These are phyloP conservation scores for Pyrus communis DNA, from an alignment of 306 rosid species.

Conservation along the genomic window DNA sequence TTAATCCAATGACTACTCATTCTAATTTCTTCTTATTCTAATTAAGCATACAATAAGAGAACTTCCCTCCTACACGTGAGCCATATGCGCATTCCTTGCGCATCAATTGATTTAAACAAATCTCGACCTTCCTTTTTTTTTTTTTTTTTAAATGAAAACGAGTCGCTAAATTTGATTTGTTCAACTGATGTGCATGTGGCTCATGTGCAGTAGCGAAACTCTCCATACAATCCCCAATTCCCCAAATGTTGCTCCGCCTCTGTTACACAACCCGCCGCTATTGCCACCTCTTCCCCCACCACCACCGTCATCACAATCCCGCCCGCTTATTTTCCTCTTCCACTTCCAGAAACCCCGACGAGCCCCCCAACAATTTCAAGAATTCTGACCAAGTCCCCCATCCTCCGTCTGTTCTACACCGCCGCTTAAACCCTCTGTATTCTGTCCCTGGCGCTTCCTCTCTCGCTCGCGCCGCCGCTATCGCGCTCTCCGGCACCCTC, in stretches of 20 bases:
- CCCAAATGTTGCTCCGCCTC: constrained; percentile 45
- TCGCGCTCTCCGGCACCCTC: constrained; percentile 46
- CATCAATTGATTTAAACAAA: too few species aligned
- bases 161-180: too few species aligned
- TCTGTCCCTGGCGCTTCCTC: constrained; percentile 12
- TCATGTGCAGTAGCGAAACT: too few species aligned
- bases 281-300: constrained; percentile 36
- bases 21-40: too few species aligned
- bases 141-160: too few species aligned
- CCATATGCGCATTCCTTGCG: too few species aligned
- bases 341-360: constrained; percentile 12
- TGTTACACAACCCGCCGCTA: constrained; percentile 35
- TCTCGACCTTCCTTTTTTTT: too few species aligned
- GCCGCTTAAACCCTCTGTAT: neutral
- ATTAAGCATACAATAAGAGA: too few species aligned
- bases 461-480: constrained; percentile 26
- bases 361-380: constrained; percentile 2
- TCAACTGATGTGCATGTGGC: too few species aligned
- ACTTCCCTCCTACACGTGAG: too few species aligned
- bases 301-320: constrained; percentile 1
- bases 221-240: neutral
- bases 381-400: constrained; percentile 30
- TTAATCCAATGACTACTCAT: too few species aligned
- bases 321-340: constrained; percentile 31
- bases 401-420: constrained; percentile 23